phyloP scores from a whole-genome alignment of 805 yeast species.

The Kluyveromyces dobzhanskii region DNA sequence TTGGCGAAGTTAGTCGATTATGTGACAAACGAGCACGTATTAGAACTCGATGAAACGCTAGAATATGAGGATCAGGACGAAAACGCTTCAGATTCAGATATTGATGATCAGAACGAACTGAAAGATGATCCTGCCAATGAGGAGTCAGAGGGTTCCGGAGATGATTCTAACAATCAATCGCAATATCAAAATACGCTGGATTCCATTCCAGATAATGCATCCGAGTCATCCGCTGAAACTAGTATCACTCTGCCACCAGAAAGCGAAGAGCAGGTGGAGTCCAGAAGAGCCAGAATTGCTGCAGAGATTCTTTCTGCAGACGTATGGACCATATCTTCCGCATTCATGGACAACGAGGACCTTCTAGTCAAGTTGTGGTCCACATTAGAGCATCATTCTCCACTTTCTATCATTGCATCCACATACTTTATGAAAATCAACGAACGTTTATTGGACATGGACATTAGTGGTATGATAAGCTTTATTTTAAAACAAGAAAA shows the following conservation, averaged over 20 bases:
- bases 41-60: constrained; percentile 14
- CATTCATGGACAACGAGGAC: constrained; percentile 67
- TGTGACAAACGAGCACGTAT: constrained; percentile 39
- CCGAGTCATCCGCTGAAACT: constrained; percentile 27
- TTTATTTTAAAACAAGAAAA: constrained; percentile 62
- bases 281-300: constrained; percentile 55
- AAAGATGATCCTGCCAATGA: neutral
- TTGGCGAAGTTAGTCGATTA: constrained; percentile 59
- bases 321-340: constrained; percentile 88
- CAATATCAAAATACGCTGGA: constrained; percentile 8
- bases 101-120: neutral
- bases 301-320: constrained; percentile 88
- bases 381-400: constrained; percentile 58
- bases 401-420: constrained; percentile 67
- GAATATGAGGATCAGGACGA: constrained; percentile 11
- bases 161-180: neutral
- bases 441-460: constrained; percentile 82
- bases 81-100: neutral
- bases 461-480: constrained; percentile 66
- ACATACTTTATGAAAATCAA: constrained; percentile 87
- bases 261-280: constrained; percentile 31
- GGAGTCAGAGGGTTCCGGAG: neutral
- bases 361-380: constrained; percentile 72
- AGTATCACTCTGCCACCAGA: constrained; percentile 26
- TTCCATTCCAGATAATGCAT: constrained; percentile 15